A percentile compares a stretch with the other conserved stretches of the same genome.
phyloP scores from a whole-genome alignment of 805 yeast genomes.

The Candida xyloterini region DNA sequence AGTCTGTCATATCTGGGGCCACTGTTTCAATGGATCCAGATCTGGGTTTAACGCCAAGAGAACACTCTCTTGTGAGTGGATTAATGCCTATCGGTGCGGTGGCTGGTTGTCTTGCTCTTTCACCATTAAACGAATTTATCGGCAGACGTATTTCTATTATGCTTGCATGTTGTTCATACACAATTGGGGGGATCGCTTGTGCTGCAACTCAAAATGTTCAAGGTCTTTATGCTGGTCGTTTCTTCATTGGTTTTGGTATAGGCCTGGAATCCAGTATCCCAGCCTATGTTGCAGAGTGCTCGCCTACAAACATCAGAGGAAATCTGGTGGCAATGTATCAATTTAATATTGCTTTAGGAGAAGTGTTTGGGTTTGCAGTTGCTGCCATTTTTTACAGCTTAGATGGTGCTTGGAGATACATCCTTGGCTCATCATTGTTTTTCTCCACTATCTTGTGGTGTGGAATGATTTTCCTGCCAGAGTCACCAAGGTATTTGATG shows the following conservation, averaged over 20 bases:
- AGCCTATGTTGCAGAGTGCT: slow-evolving; percentile 59
- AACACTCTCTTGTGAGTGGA: slow-evolving; percentile 53
- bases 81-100: slow-evolving; percentile 69
- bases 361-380: slow-evolving; percentile 60
- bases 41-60: slow-evolving; percentile 38
- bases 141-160: slow-evolving; percentile 57
- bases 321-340: slow-evolving; percentile 61
- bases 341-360: slow-evolving; percentile 64
- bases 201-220: slow-evolving; percentile 45
- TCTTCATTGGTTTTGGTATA: slow-evolving; percentile 59
- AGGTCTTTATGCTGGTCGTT: slow-evolving; percentile 59
- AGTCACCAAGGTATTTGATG: slow-evolving; percentile 55
- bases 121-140: slow-evolving; percentile 52
- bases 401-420: slow-evolving; percentile 59
- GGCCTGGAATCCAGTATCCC: slow-evolving; percentile 69
- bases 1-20: slow-evolving; percentile 65
- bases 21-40: slow-evolving; percentile 47
- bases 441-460: slow-evolving; percentile 50
- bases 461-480: slow-evolving; percentile 56
- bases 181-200: slow-evolving; percentile 60
- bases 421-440: slow-evolving; percentile 61
- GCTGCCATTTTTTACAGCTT: slow-evolving; percentile 62
- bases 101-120: slow-evolving; percentile 57
- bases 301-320: slow-evolving; percentile 58
- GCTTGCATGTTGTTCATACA: slow-evolving; percentile 56